A percentile compares a stretch with the other conserved stretches of the same genome.
Evolutionary conservation across 345 rosid genomes (phyloP).

Genomic region (Melaleuca quinquenervia): DNA sequence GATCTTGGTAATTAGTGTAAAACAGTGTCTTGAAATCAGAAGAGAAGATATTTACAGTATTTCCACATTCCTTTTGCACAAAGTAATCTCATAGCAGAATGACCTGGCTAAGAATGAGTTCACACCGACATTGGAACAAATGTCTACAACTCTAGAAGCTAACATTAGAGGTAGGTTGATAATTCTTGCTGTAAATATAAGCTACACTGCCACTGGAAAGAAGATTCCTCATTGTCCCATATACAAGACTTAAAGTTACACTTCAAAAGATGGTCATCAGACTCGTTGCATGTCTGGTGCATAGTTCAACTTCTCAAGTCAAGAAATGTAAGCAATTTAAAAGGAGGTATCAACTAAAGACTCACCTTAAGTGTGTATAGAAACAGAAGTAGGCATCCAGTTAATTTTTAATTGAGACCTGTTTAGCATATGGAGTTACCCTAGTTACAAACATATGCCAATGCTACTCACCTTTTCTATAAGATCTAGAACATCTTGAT

Average conservation of each 20-base stretch:
- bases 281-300: background rate
- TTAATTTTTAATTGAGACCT: background rate
- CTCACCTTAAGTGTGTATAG: background rate
- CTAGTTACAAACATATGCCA: background rate
- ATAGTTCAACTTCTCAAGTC: background rate
- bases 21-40: background rate
- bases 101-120: background rate
- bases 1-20: background rate
- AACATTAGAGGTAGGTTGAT: background rate
- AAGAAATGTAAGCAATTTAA: background rate
- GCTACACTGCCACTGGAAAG: background rate
- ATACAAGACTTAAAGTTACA: background rate
- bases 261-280: background rate
- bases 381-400: background rate
- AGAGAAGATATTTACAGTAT: background rate
- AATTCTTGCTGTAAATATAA: background rate
- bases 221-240: background rate
- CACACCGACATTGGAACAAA: background rate
- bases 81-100: background rate
- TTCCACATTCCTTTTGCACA: background rate
- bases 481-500: constrained; percentile 89
- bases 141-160: background rate
- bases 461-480: constrained; percentile 78
- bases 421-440: background rate
- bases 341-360: background rate